Percentiles rank a stretch among this genome's conserved stretches.
phyloP scores from a whole-genome alignment of 371 early-diverging fungal genomes.

The Syncephalastrum contaminatum region DNA sequence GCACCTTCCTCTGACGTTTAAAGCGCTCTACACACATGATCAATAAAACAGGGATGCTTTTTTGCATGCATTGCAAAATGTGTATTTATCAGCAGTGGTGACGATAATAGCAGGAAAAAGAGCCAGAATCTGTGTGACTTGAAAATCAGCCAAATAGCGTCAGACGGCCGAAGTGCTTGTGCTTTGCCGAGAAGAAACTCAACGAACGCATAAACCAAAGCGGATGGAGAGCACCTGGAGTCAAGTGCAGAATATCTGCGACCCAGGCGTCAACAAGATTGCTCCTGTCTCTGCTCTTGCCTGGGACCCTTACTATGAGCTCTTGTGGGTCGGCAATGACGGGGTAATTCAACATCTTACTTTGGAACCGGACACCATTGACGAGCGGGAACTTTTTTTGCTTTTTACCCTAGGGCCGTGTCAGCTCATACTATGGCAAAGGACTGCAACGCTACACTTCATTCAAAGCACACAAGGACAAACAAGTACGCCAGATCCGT shows the following conservation, averaged over 20 bases:
- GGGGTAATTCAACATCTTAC: conserved; percentile 44
- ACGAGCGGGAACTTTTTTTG: conserved; percentile 12
- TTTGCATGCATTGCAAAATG: too few species aligned
- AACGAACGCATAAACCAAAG: too few species aligned
- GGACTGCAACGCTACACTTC: conserved; percentile 68
- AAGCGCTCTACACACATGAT: too few species aligned
- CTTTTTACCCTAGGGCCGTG: conserved; percentile 50
- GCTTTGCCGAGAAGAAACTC: too few species aligned
- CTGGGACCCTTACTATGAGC: conserved; percentile 79
- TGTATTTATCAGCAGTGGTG: too few species aligned
- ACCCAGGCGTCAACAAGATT: conserved; percentile 38
- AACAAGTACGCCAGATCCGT: conserved; percentile 67
- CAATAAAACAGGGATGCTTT: too few species aligned
- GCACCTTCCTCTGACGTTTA: too few species aligned
- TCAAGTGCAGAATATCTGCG: conserved; percentile 49
- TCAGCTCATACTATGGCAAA: conserved; percentile 57
- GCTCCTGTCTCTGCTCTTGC: conserved; percentile 56
- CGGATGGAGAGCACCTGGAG: conserved; percentile 47
- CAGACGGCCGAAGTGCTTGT: too few species aligned
- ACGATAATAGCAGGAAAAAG: too few species aligned
- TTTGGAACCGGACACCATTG: conserved; percentile 7
- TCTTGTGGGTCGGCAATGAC: conserved; percentile 79
- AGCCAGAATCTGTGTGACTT: neutral
- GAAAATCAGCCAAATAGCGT: neutral
- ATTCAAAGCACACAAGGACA: conserved; percentile 62